Evolutionary conservation across 1,284 basidiomycete genomes (phyloP), one percentile per base, ranked within the genome.

Genomic region (Psilocybe mexicana): DNA sequence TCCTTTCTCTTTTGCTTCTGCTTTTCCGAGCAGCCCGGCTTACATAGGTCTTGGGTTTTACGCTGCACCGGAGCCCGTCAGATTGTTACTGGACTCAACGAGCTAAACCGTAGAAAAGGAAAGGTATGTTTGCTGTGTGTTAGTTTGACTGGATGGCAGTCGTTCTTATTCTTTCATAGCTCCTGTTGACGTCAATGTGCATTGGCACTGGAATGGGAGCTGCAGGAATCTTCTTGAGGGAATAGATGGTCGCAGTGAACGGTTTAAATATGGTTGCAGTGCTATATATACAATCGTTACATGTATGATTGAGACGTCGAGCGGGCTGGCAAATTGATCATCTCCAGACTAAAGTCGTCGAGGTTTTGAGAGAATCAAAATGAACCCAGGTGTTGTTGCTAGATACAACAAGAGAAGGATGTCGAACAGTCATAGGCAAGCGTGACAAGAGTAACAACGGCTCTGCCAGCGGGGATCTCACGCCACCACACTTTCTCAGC

Each of bases 141-240:
- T 28, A 38, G 33, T 28, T 24, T 64, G 50, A 43, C 35, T n/a
- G 30, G 28, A 12, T 45, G 43, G 18, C 18, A 18, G 49, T 25
- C 36, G 36, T 49, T 38, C 43, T 51, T 25, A 10, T 48, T 42
- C 26, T 35, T 50, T 24, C 52, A 14, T 55, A 90, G 87, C 75
- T 91, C 25, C 77, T 93, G 46, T 83, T 93, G 38, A 92, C 90
- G 1, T 87, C 86, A n/a, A 94, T 94, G 92, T 92, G 90, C 63
- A 85, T 91, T 60, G 92, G 91, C 8, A 88, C 88, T n/a, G 92
- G 92, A 23, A 93, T 93, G 90, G 92, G 90, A 18, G 91, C 91
- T n/a, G 92, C 88, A n/a, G 85, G 79, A 1, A 75, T 90, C 25
- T 88, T 91, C 68, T 70, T 90, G 8, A 72, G 81, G 52, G 87